Evolutionary conservation across 768 basidiomycete genomes (phyloP), one percentile per base, ranked within the genome.

Genomic region (Pisolithus albus): DNA sequence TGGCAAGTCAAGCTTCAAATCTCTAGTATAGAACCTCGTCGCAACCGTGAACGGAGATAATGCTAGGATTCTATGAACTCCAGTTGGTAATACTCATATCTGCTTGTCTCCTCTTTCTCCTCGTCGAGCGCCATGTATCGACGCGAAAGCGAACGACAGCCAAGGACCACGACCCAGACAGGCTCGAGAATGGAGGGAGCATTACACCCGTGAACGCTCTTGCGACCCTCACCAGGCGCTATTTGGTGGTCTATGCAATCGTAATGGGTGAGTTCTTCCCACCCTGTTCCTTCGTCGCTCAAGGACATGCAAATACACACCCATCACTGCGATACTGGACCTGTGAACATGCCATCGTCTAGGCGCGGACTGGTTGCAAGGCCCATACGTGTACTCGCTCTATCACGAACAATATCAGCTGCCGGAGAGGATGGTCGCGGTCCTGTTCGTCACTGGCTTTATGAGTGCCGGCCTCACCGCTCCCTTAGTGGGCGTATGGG

Each of bases 301-400:
- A 21, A 45, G 26, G 18, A 13, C 4, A 11, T 37, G 30, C 51
- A 45, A 23, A 5, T 15, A 16, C 26, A 16, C 21, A 26, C 40
- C 40, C 13, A 41, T 18, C 23, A n/a, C 18, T 19, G 40, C 11
- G 23, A 3, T 40, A 2, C 21, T 18, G n/a, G 39, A 40, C 21
- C 8, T 36, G 13, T 40, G 26, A 19, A 34, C 43, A 28, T 38
- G 11, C 46, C 30, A 13, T 34, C 45, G 19, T 47, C 36, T 58
- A 86, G 85, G 80, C 52, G 83, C 85, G 37, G 85, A 88, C 64
- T 87, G 86, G 85, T 72, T 88, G 13, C 85, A 88, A 64, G 87
- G 87, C 0, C 87, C 87, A 15, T 88, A 88, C 59, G 73, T 88
- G 0, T 89, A 87, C 58, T 84, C 85, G 15, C 68, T 88, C 0